Evolutionary conservation across 192 early-diverging fungal genomes (phyloP).

Genomic region (Umbelopsis ramanniana): DNA sequence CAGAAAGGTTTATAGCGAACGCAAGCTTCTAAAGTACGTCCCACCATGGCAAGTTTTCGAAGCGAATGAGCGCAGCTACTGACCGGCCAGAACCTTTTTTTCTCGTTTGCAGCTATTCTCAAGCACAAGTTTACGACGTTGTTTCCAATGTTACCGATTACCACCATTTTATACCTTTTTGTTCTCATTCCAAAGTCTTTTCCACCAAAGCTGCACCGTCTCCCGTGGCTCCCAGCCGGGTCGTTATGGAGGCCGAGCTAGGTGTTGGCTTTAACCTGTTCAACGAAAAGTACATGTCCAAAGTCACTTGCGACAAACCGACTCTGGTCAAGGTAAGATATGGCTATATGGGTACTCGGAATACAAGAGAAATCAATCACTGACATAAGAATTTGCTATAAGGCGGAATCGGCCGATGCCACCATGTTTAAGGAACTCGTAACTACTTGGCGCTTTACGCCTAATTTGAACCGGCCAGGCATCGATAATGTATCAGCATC

Average conservation of each 20-base stretch:
- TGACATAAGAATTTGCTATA: neutral
- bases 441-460: constrained; percentile 71
- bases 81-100: constrained; percentile 27
- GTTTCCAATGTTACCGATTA: constrained; percentile 85
- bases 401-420: constrained; percentile 64
- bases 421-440: constrained; percentile 67
- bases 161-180: constrained; percentile 83
- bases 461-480: constrained; percentile 41
- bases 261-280: constrained; percentile 80
- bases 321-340: constrained; percentile 62
- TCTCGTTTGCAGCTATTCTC: constrained; percentile 63
- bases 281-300: constrained; percentile 78
- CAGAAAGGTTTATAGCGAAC: constrained; percentile 21
- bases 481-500: constrained; percentile 31
- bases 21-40: constrained; percentile 25
- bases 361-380: too few species aligned
- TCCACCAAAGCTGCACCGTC: constrained; percentile 33
- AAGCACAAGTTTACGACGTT: constrained; percentile 78
- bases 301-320: constrained; percentile 69
- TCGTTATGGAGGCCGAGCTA: constrained; percentile 70
- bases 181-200: constrained; percentile 67
- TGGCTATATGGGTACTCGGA: neutral
- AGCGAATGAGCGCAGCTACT: neutral
- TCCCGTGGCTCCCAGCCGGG: neutral
- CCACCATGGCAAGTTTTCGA: neutral